phyloP scores from a whole-genome alignment of 805 yeast genomes.

The Metschnikowia peoriensis region DNA sequence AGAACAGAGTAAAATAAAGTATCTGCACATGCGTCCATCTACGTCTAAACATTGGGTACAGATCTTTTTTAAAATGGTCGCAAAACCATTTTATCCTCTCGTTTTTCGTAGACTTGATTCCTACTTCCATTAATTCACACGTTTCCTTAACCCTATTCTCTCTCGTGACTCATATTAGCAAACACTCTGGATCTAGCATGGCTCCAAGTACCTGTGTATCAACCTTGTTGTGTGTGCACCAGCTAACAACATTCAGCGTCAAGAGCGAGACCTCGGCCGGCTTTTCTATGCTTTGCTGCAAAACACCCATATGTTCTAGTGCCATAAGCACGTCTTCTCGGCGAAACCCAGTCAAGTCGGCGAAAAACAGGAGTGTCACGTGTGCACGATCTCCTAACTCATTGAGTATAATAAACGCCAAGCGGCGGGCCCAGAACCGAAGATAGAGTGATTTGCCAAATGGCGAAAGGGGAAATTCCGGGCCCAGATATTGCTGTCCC shows the following conservation, averaged over 20 bases:
- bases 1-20: too few species aligned
- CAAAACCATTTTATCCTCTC: neutral
- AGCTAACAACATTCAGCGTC: slow-evolving; percentile 17
- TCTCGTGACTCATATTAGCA: slow-evolving; percentile 22
- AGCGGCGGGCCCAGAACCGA: slow-evolving; percentile 65
- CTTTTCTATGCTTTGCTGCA: slow-evolving; percentile 9
- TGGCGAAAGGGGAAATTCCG: slow-evolving; percentile 86
- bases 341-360: slow-evolving; percentile 62
- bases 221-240: slow-evolving; percentile 30
- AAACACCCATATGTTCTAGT: slow-evolving; percentile 50
- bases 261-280: neutral
- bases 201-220: slow-evolving; percentile 24
- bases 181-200: slow-evolving; percentile 30
- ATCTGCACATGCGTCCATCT: too few species aligned
- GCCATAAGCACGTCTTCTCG: slow-evolving; percentile 59
- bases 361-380: slow-evolving; percentile 49
- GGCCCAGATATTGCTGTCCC: slow-evolving; percentile 73
- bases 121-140: neutral
- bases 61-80: too few species aligned
- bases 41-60: too few species aligned
- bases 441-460: slow-evolving; percentile 75
- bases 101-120: neutral
- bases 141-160: neutral
- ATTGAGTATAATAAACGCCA: slow-evolving; percentile 23
- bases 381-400: slow-evolving; percentile 3